Conservation (phyloP, 164 flowering plant species). For the Sextonia rubra region DNA sequence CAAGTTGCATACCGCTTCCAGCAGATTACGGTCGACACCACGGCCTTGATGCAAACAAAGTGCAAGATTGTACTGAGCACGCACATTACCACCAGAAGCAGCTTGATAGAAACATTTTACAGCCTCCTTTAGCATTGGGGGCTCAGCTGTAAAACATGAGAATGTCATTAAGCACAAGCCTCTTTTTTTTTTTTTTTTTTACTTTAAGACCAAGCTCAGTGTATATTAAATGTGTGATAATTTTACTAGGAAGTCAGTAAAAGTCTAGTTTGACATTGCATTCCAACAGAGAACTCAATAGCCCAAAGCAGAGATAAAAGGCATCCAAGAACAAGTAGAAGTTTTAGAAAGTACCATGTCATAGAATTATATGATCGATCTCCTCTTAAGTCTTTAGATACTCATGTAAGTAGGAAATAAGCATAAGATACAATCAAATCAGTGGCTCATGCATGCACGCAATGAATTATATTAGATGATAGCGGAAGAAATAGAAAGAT, state of each 20-base stretch:
- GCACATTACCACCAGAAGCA: conserved; percentile 59
- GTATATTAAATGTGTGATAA: too few relatives aligned
- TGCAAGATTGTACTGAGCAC: conserved; percentile 93
- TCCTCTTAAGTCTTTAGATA: too few relatives aligned
- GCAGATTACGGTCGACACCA: conserved; percentile 44
- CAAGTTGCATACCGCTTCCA: conserved; percentile 60
- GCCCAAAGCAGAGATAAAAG: background rate
- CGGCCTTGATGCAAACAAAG: conserved; percentile 82
- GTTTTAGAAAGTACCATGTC: too few relatives aligned
- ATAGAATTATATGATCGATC: too few relatives aligned
- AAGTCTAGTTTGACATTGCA: background rate
- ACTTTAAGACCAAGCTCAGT: background rate
- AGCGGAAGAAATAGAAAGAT: too few relatives aligned
- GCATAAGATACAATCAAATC: too few relatives aligned
- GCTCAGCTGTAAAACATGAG: conserved; percentile 52
- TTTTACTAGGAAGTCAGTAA: background rate
- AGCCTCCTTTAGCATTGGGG: conserved; percentile 57
- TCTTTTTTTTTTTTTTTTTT: too few relatives aligned
- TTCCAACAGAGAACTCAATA: background rate
- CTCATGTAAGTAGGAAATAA: too few relatives aligned
- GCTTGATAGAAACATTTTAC: conserved; percentile 65
- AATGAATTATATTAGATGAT: too few relatives aligned
- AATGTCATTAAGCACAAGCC: background rate
- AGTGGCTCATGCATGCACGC: too few relatives aligned
- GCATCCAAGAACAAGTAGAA: background rate